Percentiles rank a stretch among this genome's conserved stretches.
phyloP scores from a whole-genome alignment of 495 filamentous ascomycete species.

The Neurospora terricola region DNA sequence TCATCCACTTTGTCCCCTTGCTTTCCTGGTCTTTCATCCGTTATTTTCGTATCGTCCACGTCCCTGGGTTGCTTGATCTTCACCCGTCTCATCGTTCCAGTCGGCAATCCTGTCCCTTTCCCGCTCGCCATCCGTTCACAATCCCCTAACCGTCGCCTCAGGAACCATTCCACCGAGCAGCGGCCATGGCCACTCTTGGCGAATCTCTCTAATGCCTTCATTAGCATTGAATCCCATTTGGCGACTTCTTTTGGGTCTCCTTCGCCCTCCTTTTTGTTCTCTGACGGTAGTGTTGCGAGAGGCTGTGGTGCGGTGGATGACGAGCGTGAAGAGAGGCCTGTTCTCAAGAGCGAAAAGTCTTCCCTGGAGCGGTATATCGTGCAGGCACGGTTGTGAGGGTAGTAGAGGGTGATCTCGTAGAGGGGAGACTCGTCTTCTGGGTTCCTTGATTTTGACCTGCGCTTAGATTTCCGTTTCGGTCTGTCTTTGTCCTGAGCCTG shows the following conservation, averaged over 20 bases:
- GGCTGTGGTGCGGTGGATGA: not conserved
- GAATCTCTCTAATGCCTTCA: conserved; percentile 3
- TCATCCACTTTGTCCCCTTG: not conserved
- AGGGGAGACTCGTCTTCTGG: not conserved
- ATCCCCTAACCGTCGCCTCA: conserved; percentile 22
- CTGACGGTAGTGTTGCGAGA: not conserved
- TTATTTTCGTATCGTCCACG: not conserved
- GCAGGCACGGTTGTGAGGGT: conserved; percentile 24
- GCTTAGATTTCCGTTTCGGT: not conserved
- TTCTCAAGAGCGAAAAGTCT: conserved; percentile 14
- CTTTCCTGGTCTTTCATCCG: not conserved
- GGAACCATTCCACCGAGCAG: conserved; percentile 16
- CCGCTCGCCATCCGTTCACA: conserved; percentile 7
- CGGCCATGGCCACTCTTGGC: conserved; percentile 6
- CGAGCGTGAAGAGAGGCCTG: not conserved
- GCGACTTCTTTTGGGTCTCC: not conserved
- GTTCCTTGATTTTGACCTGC: not conserved
- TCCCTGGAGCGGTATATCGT: conserved; percentile 16
- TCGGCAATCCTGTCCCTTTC: not conserved
- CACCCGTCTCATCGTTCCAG: not conserved
- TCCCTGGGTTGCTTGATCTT: not conserved
- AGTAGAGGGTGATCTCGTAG: conserved; percentile 19
- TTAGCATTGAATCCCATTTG: not conserved
- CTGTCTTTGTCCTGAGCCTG: not conserved
- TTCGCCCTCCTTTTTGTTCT: not conserved